Base-by-base conservation (phyloP, 768 basidiomycete genomes). In the Chalciporus chontae region DNA sequence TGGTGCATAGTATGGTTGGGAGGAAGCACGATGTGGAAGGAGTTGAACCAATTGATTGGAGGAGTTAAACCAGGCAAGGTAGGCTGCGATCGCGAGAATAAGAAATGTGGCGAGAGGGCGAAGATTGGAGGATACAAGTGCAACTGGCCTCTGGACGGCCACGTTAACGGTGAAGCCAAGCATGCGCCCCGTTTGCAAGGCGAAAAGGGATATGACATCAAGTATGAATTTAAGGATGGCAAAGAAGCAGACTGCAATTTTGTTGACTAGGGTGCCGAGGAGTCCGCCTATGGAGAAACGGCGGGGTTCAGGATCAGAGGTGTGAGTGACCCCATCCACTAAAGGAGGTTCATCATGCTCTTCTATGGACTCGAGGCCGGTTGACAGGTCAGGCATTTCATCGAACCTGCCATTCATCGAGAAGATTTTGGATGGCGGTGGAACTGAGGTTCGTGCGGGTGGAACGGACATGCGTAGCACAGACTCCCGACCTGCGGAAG, bases 281-380 rank as follows among this genome's bases (percentile, higher is more conserved):
- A 72, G 47, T 4, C 73, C 73, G 18, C 79, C 78, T n/a, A 77
- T 62, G 0, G 77, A 77, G 59, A 76, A 77, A 17, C 63, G 48
- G 17, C 59, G 50, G 51, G 18, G 50, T 40, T 24, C 50, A 41
- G 52, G 32, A 32, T 62, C 56, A 45, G 60, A 57, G 23, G 53
- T 61, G 43, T 68, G 52, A 43, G 51, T 44, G 23, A 65, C 40
- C 37, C 65, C 68, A 43, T 60, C 59, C 49, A 68, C 61, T 14
- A 43, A 46, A 15, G 63, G 61, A 23, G 67, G 73, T 60, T 87
- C 85, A 3, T 88, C 81, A 24, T 74, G 72, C 71, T 89, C 87
- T 5, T 77, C 73, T 58, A 89, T 85, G 8, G 83, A 78, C 19
- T 78, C 69, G 23, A 89, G 74, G 2, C 79, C 77, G 54, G 72